phyloP scores from a whole-genome alignment of 352 stramenopile species.

The Phytophthora melonis region DNA sequence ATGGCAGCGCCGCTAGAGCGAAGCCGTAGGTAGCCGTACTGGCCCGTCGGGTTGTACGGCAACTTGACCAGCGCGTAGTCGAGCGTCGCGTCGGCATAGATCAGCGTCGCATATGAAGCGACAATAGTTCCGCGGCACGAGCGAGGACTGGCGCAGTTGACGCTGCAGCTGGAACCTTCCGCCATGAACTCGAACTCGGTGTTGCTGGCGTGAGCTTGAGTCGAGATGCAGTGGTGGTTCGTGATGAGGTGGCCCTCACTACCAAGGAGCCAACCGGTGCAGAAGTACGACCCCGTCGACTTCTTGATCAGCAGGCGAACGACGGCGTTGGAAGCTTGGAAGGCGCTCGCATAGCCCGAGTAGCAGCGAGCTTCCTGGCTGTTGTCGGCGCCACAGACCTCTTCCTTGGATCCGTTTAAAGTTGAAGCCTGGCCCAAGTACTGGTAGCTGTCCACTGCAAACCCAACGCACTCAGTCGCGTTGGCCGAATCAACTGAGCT shows the following conservation, averaged over 20 bases:
- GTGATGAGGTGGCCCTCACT: conserved; percentile 81
- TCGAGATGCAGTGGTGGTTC: conserved; percentile 84
- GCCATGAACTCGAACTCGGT: conserved; percentile 80
- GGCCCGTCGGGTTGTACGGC: conserved; percentile 49
- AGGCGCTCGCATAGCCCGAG: conserved; percentile 20
- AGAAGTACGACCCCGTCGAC: conserved; percentile 59
- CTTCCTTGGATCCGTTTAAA: conserved; percentile 49
- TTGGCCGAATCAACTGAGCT: conserved; percentile 28
- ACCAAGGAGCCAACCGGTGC: conserved; percentile 80
- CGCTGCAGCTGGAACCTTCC: conserved; percentile 45
- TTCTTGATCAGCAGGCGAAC: conserved; percentile 77
- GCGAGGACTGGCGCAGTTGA: conserved; percentile 42
- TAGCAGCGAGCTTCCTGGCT: conserved; percentile 72
- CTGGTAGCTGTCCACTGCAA: conserved; percentile 61
- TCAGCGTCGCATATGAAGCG: conserved; percentile 42
- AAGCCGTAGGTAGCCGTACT: conserved; percentile 69
- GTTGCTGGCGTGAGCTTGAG: conserved; percentile 52
- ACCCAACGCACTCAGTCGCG: conserved; percentile 49
- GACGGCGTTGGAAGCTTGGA: conserved; percentile 49
- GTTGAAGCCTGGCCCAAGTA: conserved; percentile 41
- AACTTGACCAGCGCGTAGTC: conserved; percentile 83
- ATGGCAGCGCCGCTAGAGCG: conserved; percentile 55
- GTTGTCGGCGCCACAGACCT: conserved; percentile 71
- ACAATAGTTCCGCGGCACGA: conserved; percentile 51
- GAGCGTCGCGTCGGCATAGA: conserved; percentile 44